Base-by-base conservation (phyloP, 495 filamentous ascomycete species). In the Aspergillus leporis region DNA sequence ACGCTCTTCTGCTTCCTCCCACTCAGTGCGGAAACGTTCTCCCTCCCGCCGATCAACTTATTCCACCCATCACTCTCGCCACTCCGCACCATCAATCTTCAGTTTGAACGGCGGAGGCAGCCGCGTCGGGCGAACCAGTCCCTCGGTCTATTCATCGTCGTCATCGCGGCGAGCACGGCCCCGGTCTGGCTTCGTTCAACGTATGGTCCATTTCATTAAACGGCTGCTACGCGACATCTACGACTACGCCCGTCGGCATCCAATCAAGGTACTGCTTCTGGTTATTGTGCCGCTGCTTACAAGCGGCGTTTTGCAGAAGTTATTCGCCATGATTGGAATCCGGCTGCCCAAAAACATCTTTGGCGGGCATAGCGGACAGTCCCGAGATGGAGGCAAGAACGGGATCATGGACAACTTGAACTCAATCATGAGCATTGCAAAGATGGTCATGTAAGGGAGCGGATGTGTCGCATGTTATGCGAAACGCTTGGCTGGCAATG, bases 221-320 rank as follows among this genome's bases (percentile, higher is more conserved):
- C 86, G 85, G 25, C 77, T 93, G 30, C 69, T 95, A 30, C 87
- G 88, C 55, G 85, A 92, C 61, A 82, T 96, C 13, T 80, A 82
- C 62, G 80, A 84, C 69, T 95, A 92, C 71, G 87, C 88, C 55
- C 85, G 89, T 66, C 78, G 83, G 8, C 85, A 96, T 68, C 92
- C 92, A 0, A 64, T 91, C 62, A 94, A 93, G 73, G 87, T 93
- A 3, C 86, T 95, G 72, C 84, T 93, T 78, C 79, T 94, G 18
- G 87, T 95, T 31, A 83, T 95, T 53, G 81, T 96, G 79, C 92
- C 92, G 19, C 78, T 97, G 48, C 76, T 96, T 56, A 90, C 87
- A 0, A 90, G 90, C 51, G 92, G 92, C 6, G 87, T 90, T 25
- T 71, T 97, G 64, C 82, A 83, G 4, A 86, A 85, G 28, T 70